Conservation (phyloP, 2,329 filamentous ascomycete genomes). For the Diaporthe capsici region DNA sequence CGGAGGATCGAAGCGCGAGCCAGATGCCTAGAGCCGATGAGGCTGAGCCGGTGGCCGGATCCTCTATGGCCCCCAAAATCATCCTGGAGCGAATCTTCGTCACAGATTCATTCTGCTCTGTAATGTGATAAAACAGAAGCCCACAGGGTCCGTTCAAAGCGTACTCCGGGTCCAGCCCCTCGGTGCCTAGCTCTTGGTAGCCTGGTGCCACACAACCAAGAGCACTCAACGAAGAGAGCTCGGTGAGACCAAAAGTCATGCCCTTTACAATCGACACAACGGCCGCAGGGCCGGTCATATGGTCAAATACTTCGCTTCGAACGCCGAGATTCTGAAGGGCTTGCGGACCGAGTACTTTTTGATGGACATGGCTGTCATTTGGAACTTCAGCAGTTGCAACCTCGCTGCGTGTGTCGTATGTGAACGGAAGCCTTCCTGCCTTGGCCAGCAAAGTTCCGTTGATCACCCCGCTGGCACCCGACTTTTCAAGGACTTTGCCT, state of each 20-base stretch:
- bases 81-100: background rate
- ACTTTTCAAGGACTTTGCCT: background rate
- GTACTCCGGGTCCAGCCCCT: background rate
- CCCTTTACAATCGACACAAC: background rate
- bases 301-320: background rate
- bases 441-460: background rate
- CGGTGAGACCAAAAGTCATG: background rate
- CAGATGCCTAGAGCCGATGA: background rate
- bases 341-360: background rate
- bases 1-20: background rate
- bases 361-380: background rate
- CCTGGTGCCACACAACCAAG: background rate
- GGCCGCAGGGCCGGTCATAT: background rate
- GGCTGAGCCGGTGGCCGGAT: background rate
- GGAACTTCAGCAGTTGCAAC: background rate
- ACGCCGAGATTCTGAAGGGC: background rate
- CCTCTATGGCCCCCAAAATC: background rate
- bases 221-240: background rate
- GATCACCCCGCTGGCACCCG: background rate
- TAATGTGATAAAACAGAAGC: background rate
- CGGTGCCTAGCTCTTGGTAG: background rate
- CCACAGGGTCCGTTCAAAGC: background rate
- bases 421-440: background rate
- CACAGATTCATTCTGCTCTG: background rate
- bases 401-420: background rate